Percentiles rank a stretch among this genome's conserved stretches.
These are phyloP conservation scores for Vickermania spadyakhi DNA, from an alignment of 208 protist genomes.

Conservation along the genomic window DNA sequence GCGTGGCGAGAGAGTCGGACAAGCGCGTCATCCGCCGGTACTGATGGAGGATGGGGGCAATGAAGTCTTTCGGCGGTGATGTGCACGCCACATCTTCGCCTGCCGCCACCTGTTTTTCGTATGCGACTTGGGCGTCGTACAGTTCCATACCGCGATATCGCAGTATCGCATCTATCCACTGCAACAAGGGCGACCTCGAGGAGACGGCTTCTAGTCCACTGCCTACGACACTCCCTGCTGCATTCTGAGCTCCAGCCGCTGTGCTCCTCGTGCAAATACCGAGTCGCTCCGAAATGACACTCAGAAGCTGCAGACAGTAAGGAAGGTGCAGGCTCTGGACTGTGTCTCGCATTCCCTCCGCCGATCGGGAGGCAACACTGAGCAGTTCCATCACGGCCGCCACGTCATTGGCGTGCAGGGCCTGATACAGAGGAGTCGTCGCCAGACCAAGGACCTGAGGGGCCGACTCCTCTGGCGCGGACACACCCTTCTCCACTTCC, in stretches of 20 bases:
- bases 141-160: slow-evolving; percentile 72
- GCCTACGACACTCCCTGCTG: slow-evolving; percentile 15
- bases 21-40: slow-evolving; percentile 45
- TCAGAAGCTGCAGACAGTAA: slow-evolving; percentile 67
- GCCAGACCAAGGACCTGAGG: slow-evolving; percentile 39
- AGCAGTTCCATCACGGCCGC: slow-evolving; percentile 78
- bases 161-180: slow-evolving; percentile 72
- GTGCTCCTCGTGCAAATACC: slow-evolving; percentile 17
- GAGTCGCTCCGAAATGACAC: slow-evolving; percentile 52
- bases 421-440: slow-evolving; percentile 78
- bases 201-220: slow-evolving; percentile 30
- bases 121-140: slow-evolving; percentile 37
- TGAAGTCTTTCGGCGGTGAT: slow-evolving; percentile 58
- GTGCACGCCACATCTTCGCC: background rate
- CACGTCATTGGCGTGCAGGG: slow-evolving; percentile 67
- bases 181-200: slow-evolving; percentile 51
- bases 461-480: slow-evolving; percentile 5
- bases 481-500: slow-evolving; percentile 19
- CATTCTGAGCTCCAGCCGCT: background rate
- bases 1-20: slow-evolving; percentile 59
- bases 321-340: slow-evolving; percentile 59
- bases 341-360: slow-evolving; percentile 46
- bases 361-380: slow-evolving; percentile 39
- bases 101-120: slow-evolving; percentile 1
- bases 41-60: slow-evolving; percentile 73